Evolutionary conservation across 2,329 filamentous ascomycete genomes (phyloP), one percentile per base, ranked within the genome.

Genomic region (Aspergillus ibericus): DNA sequence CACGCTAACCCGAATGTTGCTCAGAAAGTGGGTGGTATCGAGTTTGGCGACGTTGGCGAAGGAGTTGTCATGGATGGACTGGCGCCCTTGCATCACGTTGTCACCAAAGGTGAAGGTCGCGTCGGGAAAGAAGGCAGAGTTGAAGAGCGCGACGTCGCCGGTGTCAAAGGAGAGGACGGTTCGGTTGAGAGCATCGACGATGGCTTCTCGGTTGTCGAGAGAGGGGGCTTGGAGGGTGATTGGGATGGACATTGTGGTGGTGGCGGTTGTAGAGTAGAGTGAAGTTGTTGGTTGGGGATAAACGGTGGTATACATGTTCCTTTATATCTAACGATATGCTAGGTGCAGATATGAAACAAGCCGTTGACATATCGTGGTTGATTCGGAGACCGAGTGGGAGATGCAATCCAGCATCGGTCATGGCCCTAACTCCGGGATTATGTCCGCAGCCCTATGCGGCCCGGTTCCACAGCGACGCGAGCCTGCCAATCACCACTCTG

Each of bases 171-270:
- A 64, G 7, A 60, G 53, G 20, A 70, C 55, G 51, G 49, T 59
- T 38, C 73, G 72, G 60, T 72, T 67, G 27, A 75, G 36, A 12
- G 72, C 64, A 47, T 75, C 72, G 22, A 63, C 47, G 44, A 76
- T 67, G 34, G 72, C 71, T 16, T 75, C 72, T 12, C 70, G 65
- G 22, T 61, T 47, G 9, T 60, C 59, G 3, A 42, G 27, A 7
- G 13, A 8, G 10, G 32, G 12, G 4, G 8, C 22, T 2, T 32
- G 46, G 38, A 53, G 47, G 18, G 1, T 29, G 35, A 8, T 42
- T n/a, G 20, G 22, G 22, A 52, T 27, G 15, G 50, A 27, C 10
- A 40, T 52, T 10, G 13, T 16, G 12, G 8, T 40, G 2, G 18
- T 50, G 8, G 27, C 9, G 27, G 27, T 29, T 29, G 27, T 8